These are phyloP conservation scores for Fusarium duplospermum DNA, from an alignment of 2,329 filamentous ascomycete species.

Conservation along the genomic window DNA sequence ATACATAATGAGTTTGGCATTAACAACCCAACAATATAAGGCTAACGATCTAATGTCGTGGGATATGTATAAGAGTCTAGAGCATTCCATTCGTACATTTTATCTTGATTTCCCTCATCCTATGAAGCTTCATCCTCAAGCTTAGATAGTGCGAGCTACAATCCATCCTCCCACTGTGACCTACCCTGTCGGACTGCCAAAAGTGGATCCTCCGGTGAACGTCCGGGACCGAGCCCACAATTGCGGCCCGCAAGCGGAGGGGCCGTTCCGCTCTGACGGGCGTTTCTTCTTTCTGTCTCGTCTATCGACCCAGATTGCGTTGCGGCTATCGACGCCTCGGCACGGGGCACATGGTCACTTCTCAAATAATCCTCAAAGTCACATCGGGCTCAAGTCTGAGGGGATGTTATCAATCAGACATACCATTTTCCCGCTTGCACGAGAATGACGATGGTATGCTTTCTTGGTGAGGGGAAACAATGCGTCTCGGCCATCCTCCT, in stretches of 20 bases:
- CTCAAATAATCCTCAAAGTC: neutral
- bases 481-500: neutral
- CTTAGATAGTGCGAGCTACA: neutral
- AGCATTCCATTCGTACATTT: neutral
- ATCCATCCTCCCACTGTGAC: neutral
- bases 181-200: neutral
- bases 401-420: slow-evolving; percentile 6
- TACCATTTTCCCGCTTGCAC: neutral
- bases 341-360: slow-evolving; percentile 32
- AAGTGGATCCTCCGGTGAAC: slow-evolving; percentile 8
- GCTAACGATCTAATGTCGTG: neutral
- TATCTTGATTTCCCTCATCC: neutral
- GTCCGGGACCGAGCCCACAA: slow-evolving; percentile 28
- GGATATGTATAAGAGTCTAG: neutral
- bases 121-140: neutral
- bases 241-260: slow-evolving; percentile 25
- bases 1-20: neutral
- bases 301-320: slow-evolving; percentile 21
- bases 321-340: slow-evolving; percentile 33
- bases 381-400: slow-evolving; percentile 7
- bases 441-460: slow-evolving; percentile 11
- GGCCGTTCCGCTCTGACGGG: slow-evolving; percentile 10
- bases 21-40: neutral
- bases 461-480: neutral
- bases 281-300: neutral